These are phyloP conservation scores for Fraxinus cuspidata DNA, from an alignment of 257 asterid genomes.

Conservation along the genomic window DNA sequence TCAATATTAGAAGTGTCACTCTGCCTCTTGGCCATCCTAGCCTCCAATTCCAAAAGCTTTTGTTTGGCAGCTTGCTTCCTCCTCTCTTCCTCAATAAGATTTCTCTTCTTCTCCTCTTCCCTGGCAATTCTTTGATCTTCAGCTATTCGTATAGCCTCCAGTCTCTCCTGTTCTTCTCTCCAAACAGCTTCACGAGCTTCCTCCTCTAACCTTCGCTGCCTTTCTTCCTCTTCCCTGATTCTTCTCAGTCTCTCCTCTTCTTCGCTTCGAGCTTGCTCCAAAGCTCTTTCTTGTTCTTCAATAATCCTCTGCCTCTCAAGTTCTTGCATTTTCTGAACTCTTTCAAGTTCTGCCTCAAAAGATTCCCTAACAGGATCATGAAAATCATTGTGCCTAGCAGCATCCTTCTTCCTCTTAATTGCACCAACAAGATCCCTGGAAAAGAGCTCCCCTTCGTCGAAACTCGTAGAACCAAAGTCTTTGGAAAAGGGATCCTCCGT, in stretches of 20 bases:
- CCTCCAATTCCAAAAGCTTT: constrained; percentile 88
- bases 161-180: constrained; percentile 87
- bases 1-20: constrained; percentile 48
- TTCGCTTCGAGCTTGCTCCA: constrained; percentile 79
- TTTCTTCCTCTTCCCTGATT: constrained; percentile 85
- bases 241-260: constrained; percentile 82
- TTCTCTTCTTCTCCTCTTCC: constrained; percentile 81
- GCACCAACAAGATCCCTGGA: constrained; percentile 81
- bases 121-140: constrained; percentile 79
- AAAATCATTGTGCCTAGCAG: constrained; percentile 60
- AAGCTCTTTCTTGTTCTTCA: constrained; percentile 90
- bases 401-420: constrained; percentile 82
- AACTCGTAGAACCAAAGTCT: constrained; percentile 48
- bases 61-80: constrained; percentile 91
- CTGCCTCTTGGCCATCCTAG: constrained; percentile 82
- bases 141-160: constrained; percentile 72
- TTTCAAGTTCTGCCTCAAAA: constrained; percentile 96
- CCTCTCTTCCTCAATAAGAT: constrained; percentile 84
- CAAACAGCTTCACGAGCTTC: constrained; percentile 92
- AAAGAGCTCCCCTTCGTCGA: constrained; percentile 79
- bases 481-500: constrained; percentile 58
- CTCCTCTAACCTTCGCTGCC: constrained; percentile 62
- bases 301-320: constrained; percentile 75
- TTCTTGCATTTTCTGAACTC: constrained; percentile 96
- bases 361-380: constrained; percentile 94